Evolutionary conservation across 768 basidiomycete species (phyloP).

Genomic region (Mycena sanguinolenta): DNA sequence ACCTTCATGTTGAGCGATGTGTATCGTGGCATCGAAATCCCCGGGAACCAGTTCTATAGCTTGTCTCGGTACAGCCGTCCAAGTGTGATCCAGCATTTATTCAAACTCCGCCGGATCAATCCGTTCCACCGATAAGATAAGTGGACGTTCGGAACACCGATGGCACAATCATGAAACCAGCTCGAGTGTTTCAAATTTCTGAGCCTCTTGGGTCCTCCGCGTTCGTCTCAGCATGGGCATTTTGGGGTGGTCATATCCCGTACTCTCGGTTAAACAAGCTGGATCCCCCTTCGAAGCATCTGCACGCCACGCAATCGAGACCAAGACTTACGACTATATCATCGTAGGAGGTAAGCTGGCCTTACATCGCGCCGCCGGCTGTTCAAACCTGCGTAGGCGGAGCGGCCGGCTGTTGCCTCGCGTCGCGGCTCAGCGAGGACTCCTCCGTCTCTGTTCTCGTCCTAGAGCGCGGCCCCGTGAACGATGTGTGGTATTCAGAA

Average conservation of each 20-base stretch:
- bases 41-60: no score
- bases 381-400: background rate
- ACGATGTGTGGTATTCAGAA: constrained; percentile 18
- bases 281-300: constrained; percentile 3
- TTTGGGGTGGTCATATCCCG: constrained; percentile 5
- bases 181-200: no score
- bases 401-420: constrained; percentile 17
- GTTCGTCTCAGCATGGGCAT: background rate
- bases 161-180: no score
- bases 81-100: no score
- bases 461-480: constrained; percentile 18
- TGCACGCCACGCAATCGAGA: background rate
- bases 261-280: background rate
- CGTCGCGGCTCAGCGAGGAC: constrained; percentile 25
- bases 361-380: background rate
- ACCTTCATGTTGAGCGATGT: no score
- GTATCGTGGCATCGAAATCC: no score
- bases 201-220: no score
- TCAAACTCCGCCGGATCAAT: no score
- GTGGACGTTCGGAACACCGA: no score
- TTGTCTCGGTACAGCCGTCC: no score
- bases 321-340: constrained; percentile 35
- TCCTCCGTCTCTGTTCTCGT: constrained; percentile 15
- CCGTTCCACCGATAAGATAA: no score
- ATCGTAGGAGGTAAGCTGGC: constrained; percentile 34